A percentile compares a stretch with the other conserved stretches of the same genome.
Conservation (phyloP, 75 land plant genomes). For the Pinus tabuliformis region DNA sequence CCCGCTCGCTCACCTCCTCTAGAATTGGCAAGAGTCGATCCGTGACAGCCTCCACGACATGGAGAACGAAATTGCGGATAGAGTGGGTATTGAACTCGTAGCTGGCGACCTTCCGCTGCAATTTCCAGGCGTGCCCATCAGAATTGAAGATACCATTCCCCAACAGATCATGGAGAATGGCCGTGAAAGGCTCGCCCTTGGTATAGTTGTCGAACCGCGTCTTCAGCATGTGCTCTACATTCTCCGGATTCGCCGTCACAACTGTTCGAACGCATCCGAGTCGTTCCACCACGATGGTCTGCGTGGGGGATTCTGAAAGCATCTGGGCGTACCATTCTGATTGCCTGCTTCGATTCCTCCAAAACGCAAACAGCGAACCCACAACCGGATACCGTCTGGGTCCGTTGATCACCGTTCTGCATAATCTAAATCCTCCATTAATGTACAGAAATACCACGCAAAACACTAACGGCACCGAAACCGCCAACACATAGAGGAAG, state of each 20-base stretch:
- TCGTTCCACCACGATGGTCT: conserved; percentile 39
- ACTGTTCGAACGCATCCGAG: conserved; percentile 19
- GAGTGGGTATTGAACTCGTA: conserved; percentile 10
- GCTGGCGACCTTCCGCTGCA: conserved; percentile 54
- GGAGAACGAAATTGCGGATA: neutral
- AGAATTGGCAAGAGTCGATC: conserved; percentile 10
- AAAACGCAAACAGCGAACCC: conserved; percentile 25
- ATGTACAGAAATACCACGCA: too few species aligned
- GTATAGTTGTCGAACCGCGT: conserved; percentile 52
- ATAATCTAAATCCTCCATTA: too few species aligned
- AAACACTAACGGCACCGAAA: too few species aligned
- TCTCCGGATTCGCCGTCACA: conserved; percentile 40
- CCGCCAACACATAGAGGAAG: too few species aligned
- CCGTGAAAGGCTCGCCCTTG: conserved; percentile 48
- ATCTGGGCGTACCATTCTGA: conserved; percentile 58
- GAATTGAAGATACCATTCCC: conserved; percentile 67
- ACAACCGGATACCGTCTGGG: conserved; percentile 27
- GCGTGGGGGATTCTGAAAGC: conserved; percentile 37
- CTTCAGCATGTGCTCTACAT: conserved; percentile 57
- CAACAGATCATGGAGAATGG: conserved; percentile 42
- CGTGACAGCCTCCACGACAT: conserved; percentile 5
- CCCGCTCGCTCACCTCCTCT: neutral
- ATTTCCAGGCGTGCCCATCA: conserved; percentile 50
- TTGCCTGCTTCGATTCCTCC: conserved; percentile 38
- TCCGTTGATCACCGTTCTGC: neutral